A percentile compares a stretch with the other conserved stretches of the same genome.
Conservation (phyloP, 495 filamentous ascomycete species). For the Penicillium simplicissimum region DNA sequence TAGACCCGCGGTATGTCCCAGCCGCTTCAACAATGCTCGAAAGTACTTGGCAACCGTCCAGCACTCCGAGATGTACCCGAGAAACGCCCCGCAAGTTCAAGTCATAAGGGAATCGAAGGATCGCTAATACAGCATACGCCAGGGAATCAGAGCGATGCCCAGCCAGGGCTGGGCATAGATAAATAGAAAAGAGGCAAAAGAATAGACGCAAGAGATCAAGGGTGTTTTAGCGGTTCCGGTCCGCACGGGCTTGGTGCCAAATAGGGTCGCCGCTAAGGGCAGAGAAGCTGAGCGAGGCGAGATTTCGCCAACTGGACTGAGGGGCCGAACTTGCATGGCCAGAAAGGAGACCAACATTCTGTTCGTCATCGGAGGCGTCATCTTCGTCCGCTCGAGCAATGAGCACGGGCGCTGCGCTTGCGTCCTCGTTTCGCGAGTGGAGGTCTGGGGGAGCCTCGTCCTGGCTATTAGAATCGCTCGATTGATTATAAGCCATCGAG, state of each 20-base stretch:
- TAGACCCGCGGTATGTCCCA: conserved; percentile 28
- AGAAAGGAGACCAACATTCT: conserved; percentile 43
- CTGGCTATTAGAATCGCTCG: conserved; percentile 52
- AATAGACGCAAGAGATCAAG: conserved; percentile 16
- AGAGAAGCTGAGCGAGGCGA: conserved; percentile 48
- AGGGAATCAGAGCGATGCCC: conserved; percentile 27
- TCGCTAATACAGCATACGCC: conserved; percentile 43
- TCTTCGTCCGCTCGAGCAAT: conserved; percentile 39
- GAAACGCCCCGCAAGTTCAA: conserved; percentile 39
- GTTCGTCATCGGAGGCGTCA: conserved; percentile 42
- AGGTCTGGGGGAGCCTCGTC: conserved; percentile 43
- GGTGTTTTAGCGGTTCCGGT: conserved; percentile 43
- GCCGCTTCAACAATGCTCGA: conserved; percentile 26
- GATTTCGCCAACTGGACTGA: conserved; percentile 42
- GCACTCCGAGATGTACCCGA: conserved; percentile 24
- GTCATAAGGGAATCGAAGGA: conserved; percentile 30
- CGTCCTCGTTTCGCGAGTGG: conserved; percentile 28
- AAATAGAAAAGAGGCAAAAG: conserved; percentile 12
- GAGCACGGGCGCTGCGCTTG: conserved; percentile 50
- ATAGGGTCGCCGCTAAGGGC: conserved; percentile 53
- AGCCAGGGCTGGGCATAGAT: conserved; percentile 10
- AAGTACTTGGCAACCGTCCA: conserved; percentile 22
- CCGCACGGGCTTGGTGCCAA: conserved; percentile 49
- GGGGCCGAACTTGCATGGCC: conserved; percentile 40
- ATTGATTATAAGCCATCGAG: conserved; percentile 48